Evolutionary conservation across 2,329 filamentous ascomycete genomes (phyloP).

Genomic region (Aureobasidium lini): DNA sequence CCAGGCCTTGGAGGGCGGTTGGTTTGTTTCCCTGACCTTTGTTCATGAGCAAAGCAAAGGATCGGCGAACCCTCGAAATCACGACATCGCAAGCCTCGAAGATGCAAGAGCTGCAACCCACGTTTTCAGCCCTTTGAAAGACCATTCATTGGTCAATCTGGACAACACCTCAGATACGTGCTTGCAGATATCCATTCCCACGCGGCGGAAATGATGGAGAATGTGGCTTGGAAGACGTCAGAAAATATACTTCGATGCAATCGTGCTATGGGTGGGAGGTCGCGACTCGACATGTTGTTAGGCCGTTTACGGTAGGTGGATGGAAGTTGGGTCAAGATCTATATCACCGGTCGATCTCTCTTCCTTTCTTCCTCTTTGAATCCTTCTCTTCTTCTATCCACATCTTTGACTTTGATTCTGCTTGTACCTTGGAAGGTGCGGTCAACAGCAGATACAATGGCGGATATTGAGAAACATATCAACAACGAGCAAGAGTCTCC

Average conservation of each 20-base stretch:
- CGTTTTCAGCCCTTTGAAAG: background rate
- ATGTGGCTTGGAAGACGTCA: conserved; percentile 7
- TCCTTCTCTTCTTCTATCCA: background rate
- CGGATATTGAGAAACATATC: background rate
- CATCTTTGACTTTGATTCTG: background rate
- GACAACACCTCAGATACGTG: background rate
- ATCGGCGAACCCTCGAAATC: background rate
- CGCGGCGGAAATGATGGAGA: background rate
- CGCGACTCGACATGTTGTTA: too few species aligned
- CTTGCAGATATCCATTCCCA: too few species aligned
- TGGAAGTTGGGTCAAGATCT: background rate
- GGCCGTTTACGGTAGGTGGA: background rate
- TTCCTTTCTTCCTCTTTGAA: background rate
- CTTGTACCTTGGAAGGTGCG: background rate
- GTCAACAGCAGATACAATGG: background rate
- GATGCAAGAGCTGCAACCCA: conserved; percentile 3
- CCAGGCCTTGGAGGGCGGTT: too few species aligned
- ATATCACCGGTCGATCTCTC: background rate
- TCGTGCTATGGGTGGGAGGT: background rate
- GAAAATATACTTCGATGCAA: background rate
- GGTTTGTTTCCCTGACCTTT: background rate
- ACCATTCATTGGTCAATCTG: background rate
- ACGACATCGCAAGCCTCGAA: conserved; percentile 9
- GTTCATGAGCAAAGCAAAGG: background rate
- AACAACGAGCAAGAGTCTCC: background rate